These are phyloP conservation scores for Agrocybe chaxingu DNA, from an alignment of 768 basidiomycete genomes.

Conservation along the genomic window DNA sequence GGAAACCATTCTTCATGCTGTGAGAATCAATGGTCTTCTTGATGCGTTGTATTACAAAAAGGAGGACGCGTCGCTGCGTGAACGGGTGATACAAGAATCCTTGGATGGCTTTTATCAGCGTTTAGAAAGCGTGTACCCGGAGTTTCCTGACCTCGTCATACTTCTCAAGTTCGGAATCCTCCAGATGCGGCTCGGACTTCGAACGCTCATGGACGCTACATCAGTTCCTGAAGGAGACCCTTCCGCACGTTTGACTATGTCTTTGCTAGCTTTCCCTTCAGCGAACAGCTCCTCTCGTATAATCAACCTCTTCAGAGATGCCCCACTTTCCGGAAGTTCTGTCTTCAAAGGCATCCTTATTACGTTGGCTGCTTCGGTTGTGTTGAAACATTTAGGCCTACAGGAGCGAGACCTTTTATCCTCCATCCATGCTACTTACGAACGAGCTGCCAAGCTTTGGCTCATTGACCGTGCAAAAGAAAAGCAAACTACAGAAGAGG, in stretches of 20 bases:
- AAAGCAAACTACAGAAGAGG: constrained; percentile 57
- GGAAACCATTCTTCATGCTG: constrained; percentile 44
- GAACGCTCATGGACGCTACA: constrained; percentile 33
- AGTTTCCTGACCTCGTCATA: constrained; percentile 66
- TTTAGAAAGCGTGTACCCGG: constrained; percentile 61
- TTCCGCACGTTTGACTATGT: constrained; percentile 19
- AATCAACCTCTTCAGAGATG: constrained; percentile 20
- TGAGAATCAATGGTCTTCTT: constrained; percentile 50
- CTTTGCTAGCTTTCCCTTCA: constrained; percentile 54
- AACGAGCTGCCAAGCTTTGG: constrained; percentile 80
- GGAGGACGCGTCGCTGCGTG: constrained; percentile 43
- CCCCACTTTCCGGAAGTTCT: constrained; percentile 24
- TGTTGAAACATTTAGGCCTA: constrained; percentile 43
- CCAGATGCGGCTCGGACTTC: constrained; percentile 70
- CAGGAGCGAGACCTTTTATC: constrained; percentile 25
- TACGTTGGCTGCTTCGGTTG: constrained; percentile 41
- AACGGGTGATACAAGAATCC: constrained; percentile 75
- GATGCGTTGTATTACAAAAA: constrained; percentile 32
- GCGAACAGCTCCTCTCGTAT: constrained; percentile 38
- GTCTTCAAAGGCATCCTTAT: constrained; percentile 46
- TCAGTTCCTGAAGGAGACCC: constrained; percentile 5
- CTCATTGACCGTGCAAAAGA: constrained; percentile 72
- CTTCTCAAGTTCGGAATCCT: constrained; percentile 67
- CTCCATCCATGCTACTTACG: constrained; percentile 52
- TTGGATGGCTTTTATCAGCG: constrained; percentile 76